These are phyloP conservation scores for Laguncularia racemosa DNA, from an alignment of 345 rosid genomes.

Conservation along the genomic window DNA sequence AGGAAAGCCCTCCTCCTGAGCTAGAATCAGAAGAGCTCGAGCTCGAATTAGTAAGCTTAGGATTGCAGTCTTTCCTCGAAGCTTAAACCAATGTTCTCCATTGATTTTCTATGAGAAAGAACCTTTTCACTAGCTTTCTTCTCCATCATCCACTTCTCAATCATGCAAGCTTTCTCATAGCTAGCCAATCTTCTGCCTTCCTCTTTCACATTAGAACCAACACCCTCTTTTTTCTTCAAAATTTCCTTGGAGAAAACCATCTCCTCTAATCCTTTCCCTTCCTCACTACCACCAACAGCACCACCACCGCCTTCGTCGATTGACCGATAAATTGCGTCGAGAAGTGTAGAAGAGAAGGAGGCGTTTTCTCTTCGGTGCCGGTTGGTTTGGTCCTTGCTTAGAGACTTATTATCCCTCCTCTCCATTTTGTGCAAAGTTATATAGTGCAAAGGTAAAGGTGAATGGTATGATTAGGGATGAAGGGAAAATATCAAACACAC, in stretches of 20 bases:
- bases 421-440: conserved; percentile 25
- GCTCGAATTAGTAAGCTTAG: conserved; percentile 40
- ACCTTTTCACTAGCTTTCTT: conserved; percentile 24
- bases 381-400: no score
- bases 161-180: conserved; percentile 25
- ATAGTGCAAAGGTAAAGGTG: neutral
- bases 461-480: neutral
- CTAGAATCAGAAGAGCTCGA: conserved; percentile 77
- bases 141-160: conserved; percentile 38
- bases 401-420: conserved; percentile 20
- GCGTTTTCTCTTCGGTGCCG: conserved; percentile 35
- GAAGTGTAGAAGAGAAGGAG: conserved; percentile 70
- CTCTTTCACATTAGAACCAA: neutral
- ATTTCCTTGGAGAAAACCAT: conserved; percentile 19
- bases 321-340: conserved; percentile 49
- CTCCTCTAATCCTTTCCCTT: conserved; percentile 10
- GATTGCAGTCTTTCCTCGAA: conserved; percentile 9
- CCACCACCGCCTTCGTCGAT: conserved; percentile 46
- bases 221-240: conserved; percentile 18
- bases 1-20: conserved; percentile 53
- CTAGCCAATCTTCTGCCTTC: neutral
- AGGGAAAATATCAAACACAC: conserved; percentile 26
- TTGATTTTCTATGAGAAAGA: conserved; percentile 36
- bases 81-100: conserved; percentile 31
- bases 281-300: conserved; percentile 6